phyloP scores from a whole-genome alignment of 768 basidiomycete genomes.

The Rhodotorula taiwanensis region DNA sequence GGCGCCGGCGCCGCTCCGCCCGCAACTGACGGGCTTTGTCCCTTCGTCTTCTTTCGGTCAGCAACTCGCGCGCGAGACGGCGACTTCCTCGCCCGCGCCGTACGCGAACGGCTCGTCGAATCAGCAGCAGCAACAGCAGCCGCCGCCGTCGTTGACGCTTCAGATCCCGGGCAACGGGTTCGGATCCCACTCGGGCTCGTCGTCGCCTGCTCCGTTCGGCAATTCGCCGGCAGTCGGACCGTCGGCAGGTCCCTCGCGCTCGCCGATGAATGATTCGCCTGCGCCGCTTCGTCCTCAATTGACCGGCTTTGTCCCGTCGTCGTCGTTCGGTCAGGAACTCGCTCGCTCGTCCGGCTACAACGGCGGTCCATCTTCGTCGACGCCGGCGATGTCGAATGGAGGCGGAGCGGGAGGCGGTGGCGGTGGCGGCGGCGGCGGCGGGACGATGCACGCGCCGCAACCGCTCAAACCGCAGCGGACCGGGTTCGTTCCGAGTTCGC shows the following conservation, averaged over 20 bases:
- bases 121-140: neutral
- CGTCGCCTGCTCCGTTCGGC: conserved; percentile 5
- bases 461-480: conserved; percentile 14
- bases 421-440: neutral
- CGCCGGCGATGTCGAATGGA: too few species aligned
- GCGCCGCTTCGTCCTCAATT: conserved; percentile 9
- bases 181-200: neutral
- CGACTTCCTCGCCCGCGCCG: neutral
- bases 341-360: neutral
- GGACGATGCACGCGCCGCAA: neutral
- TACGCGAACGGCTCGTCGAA: neutral
- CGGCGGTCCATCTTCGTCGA: too few species aligned
- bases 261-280: neutral
- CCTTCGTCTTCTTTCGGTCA: conserved; percentile 30
- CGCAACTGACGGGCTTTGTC: conserved; percentile 35
- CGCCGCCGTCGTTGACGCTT: neutral
- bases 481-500: conserved; percentile 1
- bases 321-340: conserved; percentile 10
- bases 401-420: too few species aligned
- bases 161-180: neutral
- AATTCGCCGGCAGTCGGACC: too few species aligned
- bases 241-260: too few species aligned
- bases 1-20: conserved; percentile 37
- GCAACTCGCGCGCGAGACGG: conserved; percentile 12
- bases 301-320: conserved; percentile 19